Conservation (phyloP, 345 rosid species). For the Kandelia obovata region DNA sequence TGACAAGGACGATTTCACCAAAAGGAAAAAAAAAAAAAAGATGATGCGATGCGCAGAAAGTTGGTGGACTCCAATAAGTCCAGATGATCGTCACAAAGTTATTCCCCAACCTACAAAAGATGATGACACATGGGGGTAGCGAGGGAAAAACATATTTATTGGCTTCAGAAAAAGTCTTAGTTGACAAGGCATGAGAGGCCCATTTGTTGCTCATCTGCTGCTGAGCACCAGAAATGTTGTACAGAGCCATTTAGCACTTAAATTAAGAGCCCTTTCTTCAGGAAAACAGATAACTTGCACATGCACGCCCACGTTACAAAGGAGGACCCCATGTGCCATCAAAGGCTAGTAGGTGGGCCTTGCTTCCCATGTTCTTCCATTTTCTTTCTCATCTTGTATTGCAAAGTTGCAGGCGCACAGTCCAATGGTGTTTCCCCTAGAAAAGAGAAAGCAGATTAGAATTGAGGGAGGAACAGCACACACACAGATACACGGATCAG, state of each 20-base stretch:
- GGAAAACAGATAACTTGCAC: constrained; percentile 18
- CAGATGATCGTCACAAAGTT: not conserved
- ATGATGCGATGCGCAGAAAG: not conserved
- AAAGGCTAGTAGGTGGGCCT: constrained; percentile 8
- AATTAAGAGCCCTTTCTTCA: not conserved
- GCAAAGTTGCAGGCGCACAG: constrained; percentile 83
- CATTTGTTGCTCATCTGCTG: not conserved
- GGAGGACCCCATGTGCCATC: not conserved
- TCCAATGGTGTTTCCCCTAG: constrained; percentile 88
- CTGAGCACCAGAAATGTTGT: constrained; percentile 7
- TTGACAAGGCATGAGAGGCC: constrained; percentile 8
- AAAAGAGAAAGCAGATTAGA: not conserved
- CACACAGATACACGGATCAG: not conserved
- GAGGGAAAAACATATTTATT: not conserved
- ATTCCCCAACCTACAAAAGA: not conserved
- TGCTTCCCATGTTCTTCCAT: constrained; percentile 37
- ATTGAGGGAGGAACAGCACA: not conserved
- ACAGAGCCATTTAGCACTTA: constrained; percentile 11
- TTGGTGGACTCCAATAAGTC: not conserved
- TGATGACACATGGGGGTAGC: not conserved
- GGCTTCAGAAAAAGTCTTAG: constrained; percentile 5
- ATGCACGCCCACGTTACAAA: not conserved
- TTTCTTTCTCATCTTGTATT: constrained; percentile 75
- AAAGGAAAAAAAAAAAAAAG: not conserved
- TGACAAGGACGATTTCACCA: too few relatives aligned